Conservation (phyloP, 148 eudicot genomes). For the Rhododendron molle region DNA sequence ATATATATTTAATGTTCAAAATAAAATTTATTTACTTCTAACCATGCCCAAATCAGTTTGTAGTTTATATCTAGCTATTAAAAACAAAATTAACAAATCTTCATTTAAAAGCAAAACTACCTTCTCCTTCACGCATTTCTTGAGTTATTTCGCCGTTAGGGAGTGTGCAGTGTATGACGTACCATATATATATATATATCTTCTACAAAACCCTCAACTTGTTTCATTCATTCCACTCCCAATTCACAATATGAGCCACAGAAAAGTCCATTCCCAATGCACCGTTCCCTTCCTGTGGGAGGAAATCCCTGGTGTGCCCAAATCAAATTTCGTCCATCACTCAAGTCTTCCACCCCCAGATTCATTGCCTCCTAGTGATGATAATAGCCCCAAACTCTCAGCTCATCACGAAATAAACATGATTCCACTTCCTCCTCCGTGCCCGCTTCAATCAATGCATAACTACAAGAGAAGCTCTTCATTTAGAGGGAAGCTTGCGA, state of each 20-base stretch:
- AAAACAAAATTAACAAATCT: neutral
- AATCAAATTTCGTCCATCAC: conserved; percentile 10
- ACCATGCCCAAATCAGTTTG: no score
- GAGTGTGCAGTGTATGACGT: neutral
- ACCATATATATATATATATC: neutral
- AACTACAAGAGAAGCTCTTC: conserved; percentile 8
- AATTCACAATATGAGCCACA: conserved; percentile 21
- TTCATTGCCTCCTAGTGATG: neutral
- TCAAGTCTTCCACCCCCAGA: neutral
- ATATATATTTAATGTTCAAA: no score
- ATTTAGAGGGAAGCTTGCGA: neutral
- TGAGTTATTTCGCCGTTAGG: neutral
- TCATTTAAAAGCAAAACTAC: conserved; percentile 1
- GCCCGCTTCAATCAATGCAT: neutral
- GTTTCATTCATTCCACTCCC: neutral
- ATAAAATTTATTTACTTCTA: no score
- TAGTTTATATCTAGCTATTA: neutral
- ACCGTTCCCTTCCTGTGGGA: conserved; percentile 45
- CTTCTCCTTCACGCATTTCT: neutral
- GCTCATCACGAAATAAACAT: neutral
- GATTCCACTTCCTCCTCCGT: conserved; percentile 27
- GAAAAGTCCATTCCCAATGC: conserved; percentile 18
- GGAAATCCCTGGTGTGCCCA: conserved; percentile 35
- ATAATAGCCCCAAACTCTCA: neutral
- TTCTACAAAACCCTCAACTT: neutral